Evolutionary conservation across 352 stramenopile genomes (phyloP).

Genomic region (Saprolegnia diclina): DNA sequence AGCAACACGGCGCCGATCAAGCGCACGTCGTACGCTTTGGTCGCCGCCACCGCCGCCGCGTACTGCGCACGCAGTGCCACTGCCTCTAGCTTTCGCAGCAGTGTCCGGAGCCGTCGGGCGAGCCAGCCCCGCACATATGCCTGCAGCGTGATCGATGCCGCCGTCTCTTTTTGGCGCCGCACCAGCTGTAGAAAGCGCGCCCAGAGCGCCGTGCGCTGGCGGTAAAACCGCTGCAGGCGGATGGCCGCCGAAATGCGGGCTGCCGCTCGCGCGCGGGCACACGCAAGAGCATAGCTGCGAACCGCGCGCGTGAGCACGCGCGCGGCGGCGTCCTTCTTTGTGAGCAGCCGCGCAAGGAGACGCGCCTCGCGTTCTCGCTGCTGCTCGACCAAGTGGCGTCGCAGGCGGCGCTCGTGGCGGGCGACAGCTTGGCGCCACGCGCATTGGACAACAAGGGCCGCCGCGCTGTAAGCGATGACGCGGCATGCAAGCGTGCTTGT

Average conservation of each 20-base stretch:
- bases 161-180: background rate
- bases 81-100: constrained; percentile 4
- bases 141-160: background rate
- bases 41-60: background rate
- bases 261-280: background rate
- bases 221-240: constrained; percentile 14
- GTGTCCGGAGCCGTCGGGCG: background rate
- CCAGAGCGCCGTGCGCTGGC: background rate
- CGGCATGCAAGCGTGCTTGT: background rate
- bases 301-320: background rate
- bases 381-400: background rate
- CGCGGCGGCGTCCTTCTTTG: constrained; percentile 3
- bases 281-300: background rate
- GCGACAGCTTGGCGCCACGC: background rate
- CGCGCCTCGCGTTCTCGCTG: constrained; percentile 3
- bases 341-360: background rate
- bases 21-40: background rate
- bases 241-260: background rate
- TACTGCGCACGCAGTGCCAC: background rate
- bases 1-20: background rate
- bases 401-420: background rate
- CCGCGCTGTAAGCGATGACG: background rate
- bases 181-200: constrained; percentile 15
- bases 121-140: background rate
- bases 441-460: background rate